Conservation (phyloP, 2,329 filamentous ascomycete genomes). For the Monascus ruber region DNA sequence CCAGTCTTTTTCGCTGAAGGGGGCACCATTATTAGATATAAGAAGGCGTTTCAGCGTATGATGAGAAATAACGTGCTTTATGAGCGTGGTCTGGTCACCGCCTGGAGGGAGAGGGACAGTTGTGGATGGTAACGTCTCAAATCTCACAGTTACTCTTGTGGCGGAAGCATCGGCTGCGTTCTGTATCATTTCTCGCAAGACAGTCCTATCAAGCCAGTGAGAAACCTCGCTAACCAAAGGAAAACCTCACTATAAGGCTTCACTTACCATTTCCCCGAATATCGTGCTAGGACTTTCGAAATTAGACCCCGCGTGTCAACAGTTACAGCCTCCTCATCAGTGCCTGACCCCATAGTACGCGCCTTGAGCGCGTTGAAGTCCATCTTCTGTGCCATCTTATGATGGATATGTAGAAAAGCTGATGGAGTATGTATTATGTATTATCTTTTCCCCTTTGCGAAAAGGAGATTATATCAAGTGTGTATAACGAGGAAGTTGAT, state of each 20-base stretch:
- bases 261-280: slow-evolving; percentile 88
- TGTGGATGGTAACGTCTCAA: slow-evolving; percentile 79
- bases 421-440: no score
- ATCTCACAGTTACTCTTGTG: slow-evolving; percentile 76
- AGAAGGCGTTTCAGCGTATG: slow-evolving; percentile 80
- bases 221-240: slow-evolving; percentile 1
- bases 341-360: slow-evolving; percentile 71
- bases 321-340: slow-evolving; percentile 92
- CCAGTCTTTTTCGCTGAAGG: slow-evolving; percentile 89
- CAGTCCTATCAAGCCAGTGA: slow-evolving; percentile 34
- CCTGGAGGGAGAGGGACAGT: slow-evolving; percentile 58
- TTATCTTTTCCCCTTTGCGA: not conserved
- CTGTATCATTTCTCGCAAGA: slow-evolving; percentile 84
- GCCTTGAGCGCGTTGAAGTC: slow-evolving; percentile 63
- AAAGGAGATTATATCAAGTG: not conserved
- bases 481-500: not conserved
- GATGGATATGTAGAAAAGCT: no score
- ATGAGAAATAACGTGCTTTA: slow-evolving; percentile 74
- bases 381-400: slow-evolving; percentile 56
- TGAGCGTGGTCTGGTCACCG: slow-evolving; percentile 55
- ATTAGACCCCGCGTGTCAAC: slow-evolving; percentile 95
- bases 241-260: not conserved
- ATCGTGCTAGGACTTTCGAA: slow-evolving; percentile 92
- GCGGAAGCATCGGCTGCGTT: slow-evolving; percentile 97
- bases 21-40: slow-evolving; percentile 82